Base-by-base conservation (phyloP, 1,284 basidiomycete genomes). In the Boletus semigastroideus region DNA sequence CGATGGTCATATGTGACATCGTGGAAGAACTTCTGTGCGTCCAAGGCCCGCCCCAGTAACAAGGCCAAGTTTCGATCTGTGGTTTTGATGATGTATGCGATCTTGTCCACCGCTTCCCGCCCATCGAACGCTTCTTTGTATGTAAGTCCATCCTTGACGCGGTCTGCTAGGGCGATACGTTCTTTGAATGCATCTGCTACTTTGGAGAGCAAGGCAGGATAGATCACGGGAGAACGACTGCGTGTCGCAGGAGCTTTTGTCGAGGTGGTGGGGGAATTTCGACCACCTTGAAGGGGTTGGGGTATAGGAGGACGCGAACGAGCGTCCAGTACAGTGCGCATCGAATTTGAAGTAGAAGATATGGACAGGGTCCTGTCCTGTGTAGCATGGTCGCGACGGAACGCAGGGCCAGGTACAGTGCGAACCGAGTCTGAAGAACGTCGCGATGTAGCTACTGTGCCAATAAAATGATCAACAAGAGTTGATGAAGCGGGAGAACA, bases 1-100 rank as follows among this genome's bases (percentile, higher is more conserved):
- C 96, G 86, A 70, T 99, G 97, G 66, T 98, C 95, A 68, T 99
- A 99, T 8, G 96, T 98, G 58, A 99, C 97, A 65, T 98, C 97
- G 70, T 99, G 97, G 70, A 99, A 99, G 75, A 96, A 98, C 74
- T 98, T 99, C 74, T 99, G 97, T 13, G 94, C 91, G 67, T 99
- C 97, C 51, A 99, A 78, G 6, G 96, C 94, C 44, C 97, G 83
- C 13, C 97, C 97, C 11, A 99, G 81, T 3, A 99, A 78, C 42
- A 99, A 74, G 5, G 97, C 97, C 20, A 99, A 81, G 70, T 98
- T 98, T 17, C 97, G 83, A 72, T 99, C 97, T 7, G 93, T 94
- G 3, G 96, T 99, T 72, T 95, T 96, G 79, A 98, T 98, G 70
- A 99, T 96, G 66, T 95, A 93, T 17, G 93, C 90, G 59, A 99